Evolutionary conservation across 352 stramenopile genomes (phyloP), one percentile per base, ranked within the genome.

Genomic region (Poterioochromonas sp.): DNA sequence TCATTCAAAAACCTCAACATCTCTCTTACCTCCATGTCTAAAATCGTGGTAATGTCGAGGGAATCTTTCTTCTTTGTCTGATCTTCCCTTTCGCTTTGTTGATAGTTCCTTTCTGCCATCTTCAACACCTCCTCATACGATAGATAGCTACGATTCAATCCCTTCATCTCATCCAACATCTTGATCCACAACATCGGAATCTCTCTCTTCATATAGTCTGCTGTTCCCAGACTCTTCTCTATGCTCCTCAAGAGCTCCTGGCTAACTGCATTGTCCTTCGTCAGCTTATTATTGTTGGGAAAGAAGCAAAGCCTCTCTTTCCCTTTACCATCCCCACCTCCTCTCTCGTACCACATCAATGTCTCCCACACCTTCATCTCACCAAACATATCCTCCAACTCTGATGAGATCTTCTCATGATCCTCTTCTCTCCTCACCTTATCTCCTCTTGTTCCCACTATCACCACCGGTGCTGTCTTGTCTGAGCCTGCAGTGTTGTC

Each of bases 1-100:
- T 73, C 63, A 34, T 73, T 11, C 29, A 73, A 53, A 53, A 73
- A 73, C 11, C 8, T 8, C 29, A 73, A 53, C 8, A 73, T 29
- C 5, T 47, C 34, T n/a, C n/a, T n/a, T n/a, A n/a, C n/a, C n/a
- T n/a, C n/a, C n/a, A n/a, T n/a, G n/a, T n/a, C n/a, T n/a, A n/a
- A n/a, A n/a, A n/a, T n/a, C n/a, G n/a, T n/a, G n/a, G n/a, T n/a
- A n/a, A n/a, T n/a, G n/a, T n/a, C n/a, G n/a, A n/a, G n/a, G n/a
- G n/a, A n/a, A n/a, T n/a, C n/a, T n/a, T n/a, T n/a, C n/a, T n/a
- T n/a, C n/a, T n/a, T n/a, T n/a, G n/a, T n/a, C n/a, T n/a, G n/a
- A n/a, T n/a, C n/a, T n/a, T n/a, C n/a, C n/a, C 5, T 22, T 2
- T 34, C 8, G 2, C 8, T 32, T 63, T 32, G 8, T 11, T 8